phyloP scores from a whole-genome alignment of 108 stramenopile genomes.

The Cyclostephanos tholiformis region DNA sequence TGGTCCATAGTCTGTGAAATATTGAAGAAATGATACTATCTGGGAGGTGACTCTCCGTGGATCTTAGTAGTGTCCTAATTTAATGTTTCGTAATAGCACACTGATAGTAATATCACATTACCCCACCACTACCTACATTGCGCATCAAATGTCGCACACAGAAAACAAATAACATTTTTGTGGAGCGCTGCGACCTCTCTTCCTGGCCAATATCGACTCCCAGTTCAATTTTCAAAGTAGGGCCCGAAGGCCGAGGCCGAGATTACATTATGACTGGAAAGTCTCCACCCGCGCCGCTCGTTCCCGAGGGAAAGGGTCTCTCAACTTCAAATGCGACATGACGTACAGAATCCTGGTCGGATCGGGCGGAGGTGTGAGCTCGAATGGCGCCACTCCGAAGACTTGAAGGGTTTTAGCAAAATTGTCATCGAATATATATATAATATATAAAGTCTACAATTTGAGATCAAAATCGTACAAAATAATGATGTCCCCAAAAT shows the following conservation, averaged over 20 bases:
- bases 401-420: neutral
- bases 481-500: too few relatives aligned
- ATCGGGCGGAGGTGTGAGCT: constrained; percentile 52
- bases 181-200: neutral
- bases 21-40: too few relatives aligned
- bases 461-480: too few relatives aligned
- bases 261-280: neutral
- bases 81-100: too few relatives aligned
- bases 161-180: neutral
- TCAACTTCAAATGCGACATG: constrained; percentile 44
- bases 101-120: too few relatives aligned
- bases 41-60: too few relatives aligned
- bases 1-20: constrained; percentile 1
- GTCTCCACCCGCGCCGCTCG: constrained; percentile 1
- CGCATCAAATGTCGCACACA: too few relatives aligned
- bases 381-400: constrained; percentile 44
- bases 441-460: too few relatives aligned
- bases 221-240: neutral
- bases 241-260: constrained; percentile 1
- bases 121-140: too few relatives aligned
- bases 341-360: constrained; percentile 55
- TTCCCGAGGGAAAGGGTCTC: constrained; percentile 17
- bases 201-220: neutral
- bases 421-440: too few relatives aligned
- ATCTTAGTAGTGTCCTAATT: too few relatives aligned